These are phyloP conservation scores for Phytopythium helicoides DNA, from an alignment of 352 stramenopile genomes.

Conservation along the genomic window DNA sequence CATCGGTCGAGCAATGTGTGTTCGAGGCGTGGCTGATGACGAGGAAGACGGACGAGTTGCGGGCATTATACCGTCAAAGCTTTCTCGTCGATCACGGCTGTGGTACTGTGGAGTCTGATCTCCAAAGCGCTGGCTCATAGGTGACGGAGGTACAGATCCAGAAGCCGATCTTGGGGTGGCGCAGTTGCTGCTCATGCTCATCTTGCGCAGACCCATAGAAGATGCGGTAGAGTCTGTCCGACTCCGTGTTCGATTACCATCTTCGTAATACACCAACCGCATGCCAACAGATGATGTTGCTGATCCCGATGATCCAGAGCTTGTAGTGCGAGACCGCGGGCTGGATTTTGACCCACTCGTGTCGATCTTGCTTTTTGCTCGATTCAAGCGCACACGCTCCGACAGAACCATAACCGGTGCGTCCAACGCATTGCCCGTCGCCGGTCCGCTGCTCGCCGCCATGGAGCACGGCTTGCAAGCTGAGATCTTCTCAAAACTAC, in stretches of 20 bases:
- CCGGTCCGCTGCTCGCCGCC: constrained; percentile 10
- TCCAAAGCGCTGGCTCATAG: not conserved
- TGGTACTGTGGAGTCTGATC: not conserved
- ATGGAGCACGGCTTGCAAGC: constrained; percentile 24
- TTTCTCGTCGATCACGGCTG: not conserved
- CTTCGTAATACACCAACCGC: constrained; percentile 4
- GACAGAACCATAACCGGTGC: not conserved
- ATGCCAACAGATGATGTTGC: not conserved
- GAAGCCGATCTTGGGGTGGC: not conserved
- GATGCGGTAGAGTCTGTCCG: not conserved
- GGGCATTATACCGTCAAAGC: constrained; percentile 1
- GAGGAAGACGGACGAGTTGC: not conserved
- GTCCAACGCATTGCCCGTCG: not conserved
- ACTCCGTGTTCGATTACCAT: not conserved
- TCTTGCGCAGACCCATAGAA: not conserved
- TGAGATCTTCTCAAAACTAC: constrained; percentile 13
- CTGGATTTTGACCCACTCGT: constrained; percentile 12
- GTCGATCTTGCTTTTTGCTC: constrained; percentile 4
- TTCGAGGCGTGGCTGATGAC: not conserved
- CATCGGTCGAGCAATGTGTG: not conserved
- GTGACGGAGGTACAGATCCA: not conserved
- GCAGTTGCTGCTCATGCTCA: not conserved
- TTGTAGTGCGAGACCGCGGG: not conserved
- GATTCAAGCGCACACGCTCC: not conserved
- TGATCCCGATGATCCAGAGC: constrained; percentile 11